Evolutionary conservation across 2,329 filamentous ascomycete genomes (phyloP), one percentile per base, ranked within the genome.

Genomic region (Ophiocordyceps camponoti-rufipedis): DNA sequence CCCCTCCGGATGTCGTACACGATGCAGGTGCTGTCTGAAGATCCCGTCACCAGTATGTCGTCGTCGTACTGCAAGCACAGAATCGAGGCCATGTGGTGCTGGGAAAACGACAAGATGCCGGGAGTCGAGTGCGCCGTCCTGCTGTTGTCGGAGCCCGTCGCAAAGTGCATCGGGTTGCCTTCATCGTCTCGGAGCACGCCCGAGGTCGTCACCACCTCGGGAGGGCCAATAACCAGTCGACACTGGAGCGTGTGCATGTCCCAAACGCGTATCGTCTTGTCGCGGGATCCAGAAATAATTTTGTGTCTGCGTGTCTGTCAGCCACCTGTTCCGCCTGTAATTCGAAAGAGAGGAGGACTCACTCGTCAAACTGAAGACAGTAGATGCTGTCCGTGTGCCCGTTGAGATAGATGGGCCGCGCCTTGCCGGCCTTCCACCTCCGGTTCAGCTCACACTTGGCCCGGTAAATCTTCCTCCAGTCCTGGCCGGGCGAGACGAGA

Each of bases 341-440:
- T 13, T 18, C 12, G 18, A 13, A n/a, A 4, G 2, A 5, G 9
- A 10, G 3, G 9, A 16, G 19, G 19, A 68, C 80, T 54, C 73
- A 87, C 81, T 96, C 89, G 60, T 98, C 91, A 59, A 96, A 98
- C 58, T 98, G 91, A 47, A 94, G 76, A 62, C 91, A 98, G 65
- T 98, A 98, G 47, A 98, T 93, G 52, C 87, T 95, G 61, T 98
- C 91, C 28, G 80, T 80, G 60, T 98, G 91, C 2, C 91, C 91
- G 55, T 91, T 86, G 19, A 98, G 72, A 61, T 95, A 96, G 46
- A 94, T 78, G 0, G 86, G 81, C 42, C 78, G 80, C 9, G 87
- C 85, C 52, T 80, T 79, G 46, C 84, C 82, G 44, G 79, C 68
- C 54, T 76, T 80, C 91, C 91, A 98, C 50, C 84, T 78, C 51